Conservation (phyloP, 2,329 filamentous ascomycete genomes). For the Cercospora berteroae region DNA sequence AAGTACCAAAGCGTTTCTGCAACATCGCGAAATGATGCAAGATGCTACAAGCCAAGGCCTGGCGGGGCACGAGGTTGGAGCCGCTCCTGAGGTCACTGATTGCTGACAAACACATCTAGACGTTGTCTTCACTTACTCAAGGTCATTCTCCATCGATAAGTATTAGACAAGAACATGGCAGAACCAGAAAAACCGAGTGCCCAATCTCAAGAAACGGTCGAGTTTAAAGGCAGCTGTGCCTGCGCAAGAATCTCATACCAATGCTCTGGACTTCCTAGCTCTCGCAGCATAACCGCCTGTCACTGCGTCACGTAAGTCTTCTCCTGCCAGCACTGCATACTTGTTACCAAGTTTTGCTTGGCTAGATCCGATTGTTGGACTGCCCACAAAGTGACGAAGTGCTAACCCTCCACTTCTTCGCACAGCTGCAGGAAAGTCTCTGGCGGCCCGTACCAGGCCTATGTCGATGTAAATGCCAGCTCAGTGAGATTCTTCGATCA, state of each 20-base stretch:
- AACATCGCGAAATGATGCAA: neutral
- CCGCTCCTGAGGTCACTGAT: neutral
- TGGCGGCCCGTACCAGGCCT: slow-evolving; percentile 27
- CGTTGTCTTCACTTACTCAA: neutral
- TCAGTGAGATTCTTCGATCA: slow-evolving; percentile 26
- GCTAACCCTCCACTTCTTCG: neutral
- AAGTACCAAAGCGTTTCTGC: neutral
- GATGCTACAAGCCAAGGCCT: neutral
- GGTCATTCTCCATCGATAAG: no score
- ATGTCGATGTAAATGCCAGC: slow-evolving; percentile 17
- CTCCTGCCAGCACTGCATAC: neutral
- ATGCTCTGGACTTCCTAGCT: slow-evolving; percentile 17
- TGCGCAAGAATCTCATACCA: slow-evolving; percentile 29
- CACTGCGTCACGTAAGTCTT: slow-evolving; percentile 23
- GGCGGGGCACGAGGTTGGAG: neutral
- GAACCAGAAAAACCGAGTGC: slow-evolving; percentile 4
- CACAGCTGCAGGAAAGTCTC: slow-evolving; percentile 28
- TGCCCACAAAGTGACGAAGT: neutral
- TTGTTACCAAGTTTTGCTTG: neutral
- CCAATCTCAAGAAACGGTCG: neutral
- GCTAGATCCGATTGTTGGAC: no score
- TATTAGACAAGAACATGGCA: slow-evolving; percentile 5
- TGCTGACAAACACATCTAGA: slow-evolving; percentile 5
- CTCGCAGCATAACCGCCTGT: slow-evolving; percentile 14
- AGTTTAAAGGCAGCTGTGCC: slow-evolving; percentile 28